Evolutionary conservation across 306 rosid species (phyloP).

Genomic region (Heteromeles arbutifolia): DNA sequence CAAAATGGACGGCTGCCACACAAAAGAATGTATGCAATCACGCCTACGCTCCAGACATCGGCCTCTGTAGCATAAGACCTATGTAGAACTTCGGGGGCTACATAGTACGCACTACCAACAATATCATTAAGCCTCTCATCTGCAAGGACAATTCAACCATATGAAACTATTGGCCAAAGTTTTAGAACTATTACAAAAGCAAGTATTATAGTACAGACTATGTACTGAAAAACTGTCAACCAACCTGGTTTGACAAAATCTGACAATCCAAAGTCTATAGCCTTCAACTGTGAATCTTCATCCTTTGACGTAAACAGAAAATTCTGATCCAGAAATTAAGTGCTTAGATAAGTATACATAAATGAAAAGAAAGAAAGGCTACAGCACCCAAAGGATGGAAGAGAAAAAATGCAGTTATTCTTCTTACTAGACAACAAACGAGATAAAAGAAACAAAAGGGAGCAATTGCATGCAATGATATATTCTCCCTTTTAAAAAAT

Average conservation of each 20-base stretch:
- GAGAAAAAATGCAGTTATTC: background rate
- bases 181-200: background rate
- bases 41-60: slow-evolving; percentile 93
- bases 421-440: background rate
- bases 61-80: slow-evolving; percentile 89
- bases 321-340: slow-evolving; percentile 56
- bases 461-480: background rate
- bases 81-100: slow-evolving; percentile 94
- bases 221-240: background rate
- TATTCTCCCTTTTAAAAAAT: no score
- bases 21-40: slow-evolving; percentile 82
- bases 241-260: slow-evolving; percentile 89
- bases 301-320: slow-evolving; percentile 71
- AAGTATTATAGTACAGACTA: background rate
- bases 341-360: slow-evolving; percentile 18
- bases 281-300: slow-evolving; percentile 84
- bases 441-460: background rate
- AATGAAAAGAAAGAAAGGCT: slow-evolving; percentile 8
- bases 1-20: slow-evolving; percentile 99
- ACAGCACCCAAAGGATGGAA: slow-evolving; percentile 5
- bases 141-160: slow-evolving; percentile 36
- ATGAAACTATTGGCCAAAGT: slow-evolving; percentile 5
- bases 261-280: slow-evolving; percentile 92
- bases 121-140: slow-evolving; percentile 91
- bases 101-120: slow-evolving; percentile 98